These are phyloP conservation scores for Syzygium aqueum DNA, from an alignment of 345 rosid species.

Conservation along the genomic window DNA sequence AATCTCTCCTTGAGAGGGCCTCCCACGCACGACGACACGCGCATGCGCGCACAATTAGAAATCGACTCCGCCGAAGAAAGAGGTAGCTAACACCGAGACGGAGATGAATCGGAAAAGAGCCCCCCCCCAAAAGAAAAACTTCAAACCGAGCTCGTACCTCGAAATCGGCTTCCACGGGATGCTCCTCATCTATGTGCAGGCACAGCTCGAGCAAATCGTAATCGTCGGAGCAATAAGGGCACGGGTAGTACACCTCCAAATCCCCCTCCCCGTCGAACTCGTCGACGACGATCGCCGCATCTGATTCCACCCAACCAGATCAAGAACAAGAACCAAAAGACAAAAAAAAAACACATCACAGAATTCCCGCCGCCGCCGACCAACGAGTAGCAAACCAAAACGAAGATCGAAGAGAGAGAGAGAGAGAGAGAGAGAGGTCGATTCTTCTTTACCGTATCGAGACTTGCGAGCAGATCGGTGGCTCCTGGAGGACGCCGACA, in stretches of 20 bases:
- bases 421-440: neutral
- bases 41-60: neutral
- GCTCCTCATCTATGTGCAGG: conserved; percentile 54
- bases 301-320: neutral
- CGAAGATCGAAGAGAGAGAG: neutral
- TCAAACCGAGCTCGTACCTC: conserved; percentile 26
- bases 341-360: neutral
- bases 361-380: neutral
- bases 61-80: too few species aligned
- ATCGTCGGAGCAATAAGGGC: conserved; percentile 63
- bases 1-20: neutral
- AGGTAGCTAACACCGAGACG: neutral
- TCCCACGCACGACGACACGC: neutral
- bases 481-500: conserved; percentile 30
- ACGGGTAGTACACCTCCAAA: conserved; percentile 34
- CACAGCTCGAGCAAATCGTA: conserved; percentile 37
- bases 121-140: neutral
- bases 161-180: conserved; percentile 43
- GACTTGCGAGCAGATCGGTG: conserved; percentile 25
- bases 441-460: conserved; percentile 21
- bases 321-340: neutral
- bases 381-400: neutral
- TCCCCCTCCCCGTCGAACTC: conserved; percentile 50
- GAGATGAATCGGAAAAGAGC: neutral
- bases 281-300: conserved; percentile 8